phyloP scores from a whole-genome alignment of 805 yeast genomes.

The Teunomyces funiuensis region DNA sequence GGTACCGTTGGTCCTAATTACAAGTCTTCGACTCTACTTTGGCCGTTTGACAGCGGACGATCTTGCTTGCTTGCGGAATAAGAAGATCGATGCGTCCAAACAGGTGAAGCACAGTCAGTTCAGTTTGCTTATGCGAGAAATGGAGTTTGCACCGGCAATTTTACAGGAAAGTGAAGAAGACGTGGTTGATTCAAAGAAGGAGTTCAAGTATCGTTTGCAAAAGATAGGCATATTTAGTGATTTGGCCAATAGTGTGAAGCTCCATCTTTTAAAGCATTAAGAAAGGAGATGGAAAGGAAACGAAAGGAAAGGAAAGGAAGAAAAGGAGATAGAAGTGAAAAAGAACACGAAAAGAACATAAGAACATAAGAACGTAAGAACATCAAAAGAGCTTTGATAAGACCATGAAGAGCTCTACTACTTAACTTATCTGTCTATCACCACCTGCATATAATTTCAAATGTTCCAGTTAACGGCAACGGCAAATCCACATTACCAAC shows the following conservation, averaged over 20 bases:
- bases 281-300: neutral
- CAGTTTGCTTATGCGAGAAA: neutral
- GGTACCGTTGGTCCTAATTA: constrained; percentile 6
- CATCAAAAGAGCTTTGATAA: no score
- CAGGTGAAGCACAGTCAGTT: neutral
- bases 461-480: no score
- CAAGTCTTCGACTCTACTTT: constrained; percentile 3
- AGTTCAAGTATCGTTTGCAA: constrained; percentile 9
- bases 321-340: no score
- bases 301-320: neutral
- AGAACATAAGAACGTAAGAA: no score
- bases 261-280: constrained; percentile 6
- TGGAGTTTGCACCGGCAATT: neutral
- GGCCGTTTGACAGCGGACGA: constrained; percentile 6
- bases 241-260: constrained; percentile 8
- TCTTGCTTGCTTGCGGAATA: neutral
- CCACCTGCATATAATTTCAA: neutral
- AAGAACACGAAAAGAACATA: no score
- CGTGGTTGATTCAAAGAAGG: constrained; percentile 10
- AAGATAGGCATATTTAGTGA: constrained; percentile 9
- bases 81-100: constrained; percentile 1
- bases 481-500: neutral
- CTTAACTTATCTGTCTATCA: no score
- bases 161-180: constrained; percentile 6
- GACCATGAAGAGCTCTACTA: no score